Base-by-base conservation (phyloP, 306 rosid genomes). In the Prunus mume region DNA sequence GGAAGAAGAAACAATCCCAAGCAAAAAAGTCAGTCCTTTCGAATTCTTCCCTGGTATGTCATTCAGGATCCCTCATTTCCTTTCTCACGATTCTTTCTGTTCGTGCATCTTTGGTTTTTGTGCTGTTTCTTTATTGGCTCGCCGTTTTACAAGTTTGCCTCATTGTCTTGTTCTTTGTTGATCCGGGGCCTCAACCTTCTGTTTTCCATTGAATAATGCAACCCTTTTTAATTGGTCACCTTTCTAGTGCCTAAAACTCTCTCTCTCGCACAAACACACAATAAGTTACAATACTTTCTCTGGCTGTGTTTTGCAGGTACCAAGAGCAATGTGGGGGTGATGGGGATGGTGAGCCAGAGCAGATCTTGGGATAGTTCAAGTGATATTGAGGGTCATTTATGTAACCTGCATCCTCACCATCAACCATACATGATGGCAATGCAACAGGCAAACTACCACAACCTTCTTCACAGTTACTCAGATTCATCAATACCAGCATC, bases 11-110 rank as follows among this genome's bases (percentile, higher is more conserved):
- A 68, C 86, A 65, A 45, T 83, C 61, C 60, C 87, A 50, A 82
- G 67, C 78, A 69, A 24, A 79, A 76, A 80, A 30, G 65, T 77
- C 85, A 79, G 43, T 75, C 82, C 89, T 78, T 81, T 81, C 72
- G 88, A 91, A 69, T 82, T 86, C 87, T 75, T 89, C 63, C 76
- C 88, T 58, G 96, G 93, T 92, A 30, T 65, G 87, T 71, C 49
- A 54, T 32, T 38, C 43, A 38, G 43, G 43, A 38, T 38, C 9
- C 43, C 43, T 43, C 45, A 66, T 78, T 65, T 10, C 4, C 73
- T 24, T 51, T 9, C 32, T 61, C 27, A 3, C 51, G 20, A 38
- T 7, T 49, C 62, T 51, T 20, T 47, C 11, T 30, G 14, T 43
- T 62, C 62, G 63, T 43, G 45, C 11, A 10, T 22, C 15, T 30